phyloP scores from a whole-genome alignment of 495 filamentous ascomycete species.

The Viridothelium virens region DNA sequence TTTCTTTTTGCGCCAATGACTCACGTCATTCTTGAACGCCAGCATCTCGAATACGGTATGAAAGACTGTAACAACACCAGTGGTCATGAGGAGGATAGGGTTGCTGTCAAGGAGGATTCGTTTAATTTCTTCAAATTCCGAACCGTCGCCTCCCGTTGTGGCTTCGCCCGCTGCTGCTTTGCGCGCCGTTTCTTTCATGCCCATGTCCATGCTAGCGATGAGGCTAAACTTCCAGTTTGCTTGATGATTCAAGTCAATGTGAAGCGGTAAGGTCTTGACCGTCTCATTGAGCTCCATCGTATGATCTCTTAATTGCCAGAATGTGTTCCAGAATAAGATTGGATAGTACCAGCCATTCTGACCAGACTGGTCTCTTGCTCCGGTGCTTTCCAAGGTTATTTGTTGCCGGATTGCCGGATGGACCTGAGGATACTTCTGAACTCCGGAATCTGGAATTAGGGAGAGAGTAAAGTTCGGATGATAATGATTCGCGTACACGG shows the following conservation, averaged over 20 bases:
- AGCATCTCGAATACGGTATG: conserved; percentile 95
- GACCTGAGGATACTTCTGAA: conserved; percentile 54
- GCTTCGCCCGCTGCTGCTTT: conserved; percentile 59
- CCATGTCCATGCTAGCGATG: conserved; percentile 75
- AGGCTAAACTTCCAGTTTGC: conserved; percentile 87
- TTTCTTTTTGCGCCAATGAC: conserved; percentile 99
- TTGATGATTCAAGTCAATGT: conserved; percentile 74
- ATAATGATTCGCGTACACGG: conserved; percentile 75
- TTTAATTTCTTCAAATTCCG: conserved; percentile 93
- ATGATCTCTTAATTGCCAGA: conserved; percentile 88
- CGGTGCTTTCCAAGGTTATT: conserved; percentile 64
- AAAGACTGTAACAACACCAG: conserved; percentile 71
- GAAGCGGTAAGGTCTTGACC: conserved; percentile 71
- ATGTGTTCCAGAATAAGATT: conserved; percentile 84
- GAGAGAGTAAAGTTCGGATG: conserved; percentile 91
- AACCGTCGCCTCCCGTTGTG: conserved; percentile 62
- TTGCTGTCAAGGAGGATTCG: conserved; percentile 90
- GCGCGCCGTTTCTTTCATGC: conserved; percentile 68
- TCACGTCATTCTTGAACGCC: conserved; percentile 94
- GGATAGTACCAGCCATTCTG: conserved; percentile 97
- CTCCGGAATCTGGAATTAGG: conserved; percentile 72
- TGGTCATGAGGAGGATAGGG: conserved; percentile 78
- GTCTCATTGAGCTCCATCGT: conserved; percentile 94
- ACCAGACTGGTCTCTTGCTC: conserved; percentile 67
- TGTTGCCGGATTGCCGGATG: conserved; percentile 71